Conservation (phyloP, 2,329 filamentous ascomycete species). For the Trichoderma sp. region DNA sequence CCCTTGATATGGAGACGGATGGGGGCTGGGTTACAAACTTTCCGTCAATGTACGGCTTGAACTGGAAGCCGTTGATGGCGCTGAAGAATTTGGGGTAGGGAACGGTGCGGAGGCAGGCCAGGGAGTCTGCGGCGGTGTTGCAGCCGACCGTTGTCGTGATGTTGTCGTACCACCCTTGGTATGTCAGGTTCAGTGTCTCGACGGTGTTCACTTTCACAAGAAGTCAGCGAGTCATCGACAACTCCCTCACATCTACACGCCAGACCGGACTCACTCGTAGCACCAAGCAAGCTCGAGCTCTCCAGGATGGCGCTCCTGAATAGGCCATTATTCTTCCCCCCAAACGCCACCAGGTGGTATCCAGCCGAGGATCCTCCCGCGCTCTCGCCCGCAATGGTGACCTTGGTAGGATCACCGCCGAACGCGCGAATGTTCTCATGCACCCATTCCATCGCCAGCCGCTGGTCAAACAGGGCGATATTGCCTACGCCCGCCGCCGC, state of each 20-base stretch:
- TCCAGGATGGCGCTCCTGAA: slow-evolving; percentile 24
- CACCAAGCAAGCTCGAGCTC: slow-evolving; percentile 22
- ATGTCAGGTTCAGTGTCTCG: slow-evolving; percentile 12
- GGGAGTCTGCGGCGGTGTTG: slow-evolving; percentile 4
- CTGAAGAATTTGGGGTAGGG: slow-evolving; percentile 16
- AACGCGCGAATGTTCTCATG: slow-evolving; percentile 53
- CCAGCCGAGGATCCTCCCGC: slow-evolving; percentile 44
- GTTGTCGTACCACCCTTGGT: slow-evolving; percentile 23
- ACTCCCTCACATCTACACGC: not conserved
- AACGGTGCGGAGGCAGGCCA: slow-evolving; percentile 15
- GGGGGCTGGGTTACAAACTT: slow-evolving; percentile 14
- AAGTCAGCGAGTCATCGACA: not conserved
- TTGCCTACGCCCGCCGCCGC: not conserved
- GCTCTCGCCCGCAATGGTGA: slow-evolving; percentile 57
- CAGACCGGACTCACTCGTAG: slow-evolving; percentile 11
- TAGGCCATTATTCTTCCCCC: slow-evolving; percentile 11
- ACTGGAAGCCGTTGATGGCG: slow-evolving; percentile 16
- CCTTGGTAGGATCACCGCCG: slow-evolving; percentile 49
- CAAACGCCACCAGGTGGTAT: slow-evolving; percentile 19
- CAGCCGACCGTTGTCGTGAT: slow-evolving; percentile 18
- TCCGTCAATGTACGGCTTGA: slow-evolving; percentile 16
- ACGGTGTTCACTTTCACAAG: slow-evolving; percentile 6
- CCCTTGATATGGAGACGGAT: slow-evolving; percentile 6
- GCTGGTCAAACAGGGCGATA: slow-evolving; percentile 40
- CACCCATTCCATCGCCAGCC: slow-evolving; percentile 53